Base-by-base conservation (phyloP, 2,329 filamentous ascomycete genomes). In the Exophiala calicioides region DNA sequence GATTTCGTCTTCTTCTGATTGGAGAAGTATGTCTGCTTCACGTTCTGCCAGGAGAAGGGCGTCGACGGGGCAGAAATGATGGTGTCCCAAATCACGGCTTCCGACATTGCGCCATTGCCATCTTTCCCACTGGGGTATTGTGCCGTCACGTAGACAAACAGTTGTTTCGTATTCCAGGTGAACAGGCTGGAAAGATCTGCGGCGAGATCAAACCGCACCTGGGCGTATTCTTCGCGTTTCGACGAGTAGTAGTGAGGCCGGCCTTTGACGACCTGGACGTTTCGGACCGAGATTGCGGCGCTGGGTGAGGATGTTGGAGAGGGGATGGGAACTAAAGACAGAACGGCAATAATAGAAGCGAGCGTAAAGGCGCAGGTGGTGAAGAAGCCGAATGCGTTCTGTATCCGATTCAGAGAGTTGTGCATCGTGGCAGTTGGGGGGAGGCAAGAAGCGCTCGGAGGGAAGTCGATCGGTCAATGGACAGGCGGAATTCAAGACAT, bases 101-200 rank as follows among this genome's bases (percentile, higher is more conserved):
- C 79, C 69, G 85, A 85, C 18, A 47, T 33, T 8, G 39, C 50
- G 2, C 39, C 43, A 15, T 46, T 33, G 46, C 59, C 40, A 18
- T 51, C 41, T 4, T 57, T 54, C 27, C 60, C 58, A 27, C 76
- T 59, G 3, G 63, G 74, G 65, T 85, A 86, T 45, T 76, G 84
- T 44, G 91, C 91, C 44, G 89, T 91, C 49, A 98, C 84, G 74
- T 95, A 98, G 67, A 96, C 84, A 72, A 97, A 98, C 62, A 98
- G 74, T 72, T 97, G 88, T 70, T 98, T 98, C 15, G 94, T 98
- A 77, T 98, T 98, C 93, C 91, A 98, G 64, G 88, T 95, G 79
- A 97, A 97, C 60, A 98, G 87, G 32, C 85, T 85, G 51, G 83
- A 86, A 51, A 98, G 80, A 72, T 98, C 91, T 42, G 90, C 86